These are phyloP conservation scores for Murraya paniculata DNA, from an alignment of 345 rosid species.

Conservation along the genomic window DNA sequence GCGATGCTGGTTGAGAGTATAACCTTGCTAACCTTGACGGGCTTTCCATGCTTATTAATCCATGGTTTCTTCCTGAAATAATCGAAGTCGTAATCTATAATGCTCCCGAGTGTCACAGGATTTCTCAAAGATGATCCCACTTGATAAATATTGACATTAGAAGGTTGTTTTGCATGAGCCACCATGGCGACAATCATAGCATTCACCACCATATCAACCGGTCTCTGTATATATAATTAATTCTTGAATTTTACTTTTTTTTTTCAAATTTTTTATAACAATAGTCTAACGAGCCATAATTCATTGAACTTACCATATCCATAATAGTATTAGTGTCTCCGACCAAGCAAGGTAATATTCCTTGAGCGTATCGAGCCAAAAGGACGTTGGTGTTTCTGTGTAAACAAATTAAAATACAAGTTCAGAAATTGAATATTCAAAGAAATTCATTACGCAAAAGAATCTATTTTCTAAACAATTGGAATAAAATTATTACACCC, in stretches of 20 bases:
- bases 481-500: no score
- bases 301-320: conserved; percentile 51
- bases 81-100: no score
- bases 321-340: conserved; percentile 48
- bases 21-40: no score
- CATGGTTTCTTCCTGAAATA: no score
- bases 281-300: neutral
- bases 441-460: no score
- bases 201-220: conserved; percentile 88
- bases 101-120: no score
- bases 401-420: neutral
- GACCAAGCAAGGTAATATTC: conserved; percentile 67
- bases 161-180: conserved; percentile 28
- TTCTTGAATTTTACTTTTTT: neutral
- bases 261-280: no score
- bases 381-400: conserved; percentile 75
- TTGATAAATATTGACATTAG: no score
- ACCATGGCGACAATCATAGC: conserved; percentile 52
- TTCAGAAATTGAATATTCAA: neutral
- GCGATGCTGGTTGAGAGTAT: no score
- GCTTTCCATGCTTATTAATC: no score
- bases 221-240: conserved; percentile 38
- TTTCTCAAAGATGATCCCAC: no score
- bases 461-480: no score
- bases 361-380: conserved; percentile 60